Percentiles rank a stretch among this genome's conserved stretches.
Conservation (phyloP, 352 stramenopile genomes). For the Pelagophyceae sp. region DNA sequence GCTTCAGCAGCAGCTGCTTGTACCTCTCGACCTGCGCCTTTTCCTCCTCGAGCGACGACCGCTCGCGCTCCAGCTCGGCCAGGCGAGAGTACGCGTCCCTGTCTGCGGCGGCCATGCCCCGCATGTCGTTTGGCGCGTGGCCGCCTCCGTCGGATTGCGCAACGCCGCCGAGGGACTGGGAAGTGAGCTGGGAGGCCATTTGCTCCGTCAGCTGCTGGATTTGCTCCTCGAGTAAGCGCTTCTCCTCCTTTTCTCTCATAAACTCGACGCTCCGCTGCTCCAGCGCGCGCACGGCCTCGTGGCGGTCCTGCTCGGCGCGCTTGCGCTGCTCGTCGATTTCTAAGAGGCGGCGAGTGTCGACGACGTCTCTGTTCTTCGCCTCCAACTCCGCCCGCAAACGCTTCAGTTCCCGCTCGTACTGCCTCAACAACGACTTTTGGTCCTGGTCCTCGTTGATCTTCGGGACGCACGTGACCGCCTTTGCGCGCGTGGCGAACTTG, state of each 20-base stretch:
- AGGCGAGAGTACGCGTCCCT: constrained; percentile 65
- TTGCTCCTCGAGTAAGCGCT: constrained; percentile 80
- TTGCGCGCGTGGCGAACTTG: constrained; percentile 83
- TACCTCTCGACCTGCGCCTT: constrained; percentile 88
- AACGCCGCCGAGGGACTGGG: constrained; percentile 5
- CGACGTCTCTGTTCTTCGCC: constrained; percentile 76
- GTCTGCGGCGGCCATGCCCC: constrained; percentile 55
- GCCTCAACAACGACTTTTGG: constrained; percentile 78
- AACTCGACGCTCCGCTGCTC: constrained; percentile 78
- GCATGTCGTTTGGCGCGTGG: constrained; percentile 29
- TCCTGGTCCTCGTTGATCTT: constrained; percentile 77
- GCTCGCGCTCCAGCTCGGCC: constrained; percentile 80
- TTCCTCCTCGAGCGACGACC: constrained; percentile 83
- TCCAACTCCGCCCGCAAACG: constrained; percentile 77
- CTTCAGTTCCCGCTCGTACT: constrained; percentile 88
- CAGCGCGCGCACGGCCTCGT: constrained; percentile 78
- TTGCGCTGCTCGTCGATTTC: constrained; percentile 65
- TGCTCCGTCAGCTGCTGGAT: constrained; percentile 80
- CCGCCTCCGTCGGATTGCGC: not conserved
- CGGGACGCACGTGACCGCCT: constrained; percentile 74
- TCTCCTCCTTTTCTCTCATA: constrained; percentile 88
- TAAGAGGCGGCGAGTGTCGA: constrained; percentile 78
- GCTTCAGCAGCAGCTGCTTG: constrained; percentile 88
- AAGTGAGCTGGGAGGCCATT: constrained; percentile 46
- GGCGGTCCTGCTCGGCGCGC: constrained; percentile 83